Evolutionary conservation across 2,329 filamentous ascomycete genomes (phyloP), one percentile per base, ranked within the genome.

Genomic region (Penicillium sp.): DNA sequence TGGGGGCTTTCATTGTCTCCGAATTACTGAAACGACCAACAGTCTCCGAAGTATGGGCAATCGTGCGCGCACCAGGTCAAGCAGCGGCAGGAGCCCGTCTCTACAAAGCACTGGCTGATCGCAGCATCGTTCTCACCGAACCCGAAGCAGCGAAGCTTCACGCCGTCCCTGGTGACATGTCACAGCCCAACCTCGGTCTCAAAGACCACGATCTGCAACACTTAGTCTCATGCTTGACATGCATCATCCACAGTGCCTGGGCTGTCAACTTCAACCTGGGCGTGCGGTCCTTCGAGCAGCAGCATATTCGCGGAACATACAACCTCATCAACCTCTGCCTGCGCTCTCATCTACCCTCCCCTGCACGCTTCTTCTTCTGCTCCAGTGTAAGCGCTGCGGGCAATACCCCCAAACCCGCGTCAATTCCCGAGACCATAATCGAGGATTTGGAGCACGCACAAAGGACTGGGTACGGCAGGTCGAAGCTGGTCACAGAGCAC

Each of bases 161-260:
- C 5, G 77, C 82, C 32, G 58, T 83, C 1, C 76, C 75, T 46
- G 75, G 77, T 40, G 70, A 75, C 35, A 68, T 86, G 15, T 75
- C 76, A 6, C 69, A 82, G 7, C 38, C 69, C 1, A 65, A 72
- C 6, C 75, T 87, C 2, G 84, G 83, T 2, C 68, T 87, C 3
- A 62, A 72, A 62, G 6, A 65, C 69, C 9, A 63, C 68, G 13
- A 81, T 80, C 8, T 71, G 60, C 53, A 69, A 0, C 55, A 69
- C 4, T 64, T 86, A 1, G 71, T 73, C 0, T 59, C 61, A 2
- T 72, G 79, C 40, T 69, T 77, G 1, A 82, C 80, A 1, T 68
- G 78, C 2, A 74, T 90, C 16, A 78, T 89, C 48, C 85, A 87
- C 64, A 75, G 84, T 3, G 85, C 85, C 15, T 88, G 85, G 85